Percentiles rank a stretch among this genome's conserved stretches.
phyloP scores from a whole-genome alignment of 2,329 filamentous ascomycete genomes.

The Sordariomycetes sp. region DNA sequence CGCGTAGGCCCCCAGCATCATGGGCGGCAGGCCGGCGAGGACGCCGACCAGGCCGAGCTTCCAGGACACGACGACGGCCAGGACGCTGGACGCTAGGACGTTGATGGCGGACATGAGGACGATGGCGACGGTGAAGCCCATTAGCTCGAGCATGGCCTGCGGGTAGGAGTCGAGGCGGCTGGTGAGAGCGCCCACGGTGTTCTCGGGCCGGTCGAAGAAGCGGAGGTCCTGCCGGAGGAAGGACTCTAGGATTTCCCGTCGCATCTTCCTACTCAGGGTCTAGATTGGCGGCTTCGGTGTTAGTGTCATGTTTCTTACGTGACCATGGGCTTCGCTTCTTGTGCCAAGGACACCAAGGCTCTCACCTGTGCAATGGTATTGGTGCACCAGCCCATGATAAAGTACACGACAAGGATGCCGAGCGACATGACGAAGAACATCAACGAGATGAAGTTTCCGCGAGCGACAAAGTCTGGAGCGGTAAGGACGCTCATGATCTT shows the following conservation, averaged over 20 bases:
- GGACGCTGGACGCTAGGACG: conserved; percentile 29
- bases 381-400: conserved; percentile 21
- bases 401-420: conserved; percentile 31
- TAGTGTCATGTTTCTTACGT: background rate
- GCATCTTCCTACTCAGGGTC: conserved; percentile 21
- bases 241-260: conserved; percentile 31
- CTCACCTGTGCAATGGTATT: conserved; percentile 19
- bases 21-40: conserved; percentile 31
- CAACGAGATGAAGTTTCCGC: conserved; percentile 39
- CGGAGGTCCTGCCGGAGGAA: conserved; percentile 45
- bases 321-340: background rate
- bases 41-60: conserved; percentile 36
- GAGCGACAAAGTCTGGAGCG: conserved; percentile 13
- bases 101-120: conserved; percentile 34
- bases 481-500: conserved; percentile 26
- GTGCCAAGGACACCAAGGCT: background rate
- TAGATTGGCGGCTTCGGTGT: conserved; percentile 10
- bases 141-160: conserved; percentile 36
- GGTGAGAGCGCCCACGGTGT: conserved; percentile 26
- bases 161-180: conserved; percentile 25
- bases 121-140: conserved; percentile 35
- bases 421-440: conserved; percentile 46
- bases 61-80: conserved; percentile 36
- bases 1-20: conserved; percentile 32
- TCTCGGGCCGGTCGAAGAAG: conserved; percentile 27